These are phyloP conservation scores for Acacia melanoxylon DNA, from an alignment of 306 rosid genomes.

Conservation along the genomic window DNA sequence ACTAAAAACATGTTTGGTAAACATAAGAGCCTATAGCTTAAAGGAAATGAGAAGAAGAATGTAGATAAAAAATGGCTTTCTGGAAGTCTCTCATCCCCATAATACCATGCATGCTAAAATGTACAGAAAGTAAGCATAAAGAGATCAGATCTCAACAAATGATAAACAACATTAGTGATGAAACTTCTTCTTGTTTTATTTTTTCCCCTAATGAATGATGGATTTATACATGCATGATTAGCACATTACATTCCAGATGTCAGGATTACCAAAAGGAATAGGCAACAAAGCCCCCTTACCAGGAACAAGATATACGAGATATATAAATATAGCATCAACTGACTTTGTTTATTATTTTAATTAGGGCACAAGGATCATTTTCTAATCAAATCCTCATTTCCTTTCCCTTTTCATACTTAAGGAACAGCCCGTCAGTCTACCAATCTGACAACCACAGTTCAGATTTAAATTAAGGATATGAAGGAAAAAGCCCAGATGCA, in stretches of 20 bases:
- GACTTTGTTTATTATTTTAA: not conserved
- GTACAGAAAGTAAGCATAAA: not conserved
- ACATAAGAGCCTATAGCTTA: constrained; percentile 14
- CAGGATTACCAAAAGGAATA: constrained; percentile 14
- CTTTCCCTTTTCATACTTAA: not conserved
- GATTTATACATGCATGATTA: not conserved
- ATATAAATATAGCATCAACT: not conserved
- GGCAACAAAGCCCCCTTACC: constrained; percentile 17
- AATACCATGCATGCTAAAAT: not conserved
- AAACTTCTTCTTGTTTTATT: not conserved
- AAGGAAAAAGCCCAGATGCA: constrained; percentile 20
- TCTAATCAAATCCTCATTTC: not conserved
- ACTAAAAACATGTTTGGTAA: constrained; percentile 11
- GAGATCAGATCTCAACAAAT: not conserved
- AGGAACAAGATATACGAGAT: not conserved
- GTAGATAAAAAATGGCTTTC: constrained; percentile 19
- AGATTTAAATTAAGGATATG: not conserved
- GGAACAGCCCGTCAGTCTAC: not conserved
- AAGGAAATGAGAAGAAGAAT: constrained; percentile 25
- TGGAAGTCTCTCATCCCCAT: not conserved
- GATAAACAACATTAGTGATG: not conserved
- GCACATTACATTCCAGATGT: not conserved
- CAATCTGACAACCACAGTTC: constrained; percentile 25
- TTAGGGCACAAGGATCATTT: not conserved
- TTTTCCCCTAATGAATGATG: not conserved